Conservation (phyloP, 805 yeast genomes). For the Hanseniaspora nectarophila region DNA sequence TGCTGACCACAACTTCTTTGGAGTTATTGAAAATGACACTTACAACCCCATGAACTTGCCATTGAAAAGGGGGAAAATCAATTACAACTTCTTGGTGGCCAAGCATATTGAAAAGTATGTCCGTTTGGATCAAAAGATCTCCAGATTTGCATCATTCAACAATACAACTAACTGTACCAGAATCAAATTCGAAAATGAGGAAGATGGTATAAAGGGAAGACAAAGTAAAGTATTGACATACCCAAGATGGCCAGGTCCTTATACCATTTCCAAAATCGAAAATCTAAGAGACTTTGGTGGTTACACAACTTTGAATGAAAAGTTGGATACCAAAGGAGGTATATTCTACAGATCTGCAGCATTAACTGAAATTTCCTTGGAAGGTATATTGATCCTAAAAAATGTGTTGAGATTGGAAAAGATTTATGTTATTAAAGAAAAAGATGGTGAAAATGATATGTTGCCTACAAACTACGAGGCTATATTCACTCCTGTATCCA, state of each 20-base stretch:
- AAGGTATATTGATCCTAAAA: conserved; percentile 36
- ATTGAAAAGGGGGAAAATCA: conserved; percentile 36
- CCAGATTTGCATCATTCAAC: conserved; percentile 37
- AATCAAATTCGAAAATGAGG: background rate
- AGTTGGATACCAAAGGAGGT: conserved; percentile 40
- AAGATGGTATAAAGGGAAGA: background rate
- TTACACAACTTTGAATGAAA: conserved; percentile 34
- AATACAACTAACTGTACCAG: conserved; percentile 6
- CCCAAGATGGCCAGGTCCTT: conserved; percentile 23
- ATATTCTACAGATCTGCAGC: conserved; percentile 54
- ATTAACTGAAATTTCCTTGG: conserved; percentile 38
- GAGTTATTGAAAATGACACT: conserved; percentile 30
- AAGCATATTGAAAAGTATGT: conserved; percentile 28
- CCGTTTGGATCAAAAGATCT: conserved; percentile 36
- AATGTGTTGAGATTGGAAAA: conserved; percentile 31
- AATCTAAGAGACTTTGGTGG: conserved; percentile 80
- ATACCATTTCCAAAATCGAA: conserved; percentile 29
- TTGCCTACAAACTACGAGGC: conserved; percentile 26
- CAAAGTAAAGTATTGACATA: background rate
- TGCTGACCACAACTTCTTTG: conserved; percentile 78
- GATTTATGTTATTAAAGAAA: conserved; percentile 54
- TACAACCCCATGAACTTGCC: conserved; percentile 33
- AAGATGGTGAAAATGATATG: conserved; percentile 22
- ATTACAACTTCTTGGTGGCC: conserved; percentile 46
- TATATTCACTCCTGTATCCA: background rate